These are phyloP conservation scores for Phytopythium helicoides DNA, from an alignment of 352 stramenopile genomes.

Conservation along the genomic window DNA sequence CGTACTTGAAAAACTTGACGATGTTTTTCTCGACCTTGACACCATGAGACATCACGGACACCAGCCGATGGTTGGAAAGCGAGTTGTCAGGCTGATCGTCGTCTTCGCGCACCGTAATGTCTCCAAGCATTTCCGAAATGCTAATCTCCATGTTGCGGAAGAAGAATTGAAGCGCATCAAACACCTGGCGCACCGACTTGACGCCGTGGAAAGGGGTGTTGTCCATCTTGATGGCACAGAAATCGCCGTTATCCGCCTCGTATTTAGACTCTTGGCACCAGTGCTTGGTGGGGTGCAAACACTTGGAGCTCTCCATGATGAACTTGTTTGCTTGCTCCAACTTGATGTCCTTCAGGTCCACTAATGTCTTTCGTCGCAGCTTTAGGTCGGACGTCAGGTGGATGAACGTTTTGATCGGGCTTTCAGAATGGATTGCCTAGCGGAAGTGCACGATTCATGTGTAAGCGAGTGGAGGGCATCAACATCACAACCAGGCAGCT, in stretches of 20 bases:
- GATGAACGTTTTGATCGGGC: constrained; percentile 38
- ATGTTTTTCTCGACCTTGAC: constrained; percentile 49
- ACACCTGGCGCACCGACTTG: constrained; percentile 38
- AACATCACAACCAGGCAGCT: not conserved
- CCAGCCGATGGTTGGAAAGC: constrained; percentile 51
- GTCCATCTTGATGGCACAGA: constrained; percentile 55
- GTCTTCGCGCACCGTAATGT: constrained; percentile 55
- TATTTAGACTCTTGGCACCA: constrained; percentile 48
- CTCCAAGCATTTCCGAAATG: constrained; percentile 51
- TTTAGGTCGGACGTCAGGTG: constrained; percentile 32
- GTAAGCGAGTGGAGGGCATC: not conserved
- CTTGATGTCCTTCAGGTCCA: constrained; percentile 28
- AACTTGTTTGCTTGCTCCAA: constrained; percentile 26
- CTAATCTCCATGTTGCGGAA: constrained; percentile 60
- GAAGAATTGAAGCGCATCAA: constrained; percentile 55
- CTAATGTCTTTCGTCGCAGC: constrained; percentile 21
- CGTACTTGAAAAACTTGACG: constrained; percentile 42
- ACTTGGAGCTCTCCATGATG: constrained; percentile 23
- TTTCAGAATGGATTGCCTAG: constrained; percentile 15
- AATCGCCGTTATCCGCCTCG: constrained; percentile 38
- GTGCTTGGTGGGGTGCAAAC: constrained; percentile 17
- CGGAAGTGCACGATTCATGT: not conserved
- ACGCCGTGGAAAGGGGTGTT: constrained; percentile 44
- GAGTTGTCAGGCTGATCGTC: constrained; percentile 42
- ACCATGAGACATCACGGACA: constrained; percentile 35